Evolutionary conservation across 2,329 filamentous ascomycete genomes (phyloP), one percentile per base, ranked within the genome.

Genomic region (Huntiella abstrusa): DNA sequence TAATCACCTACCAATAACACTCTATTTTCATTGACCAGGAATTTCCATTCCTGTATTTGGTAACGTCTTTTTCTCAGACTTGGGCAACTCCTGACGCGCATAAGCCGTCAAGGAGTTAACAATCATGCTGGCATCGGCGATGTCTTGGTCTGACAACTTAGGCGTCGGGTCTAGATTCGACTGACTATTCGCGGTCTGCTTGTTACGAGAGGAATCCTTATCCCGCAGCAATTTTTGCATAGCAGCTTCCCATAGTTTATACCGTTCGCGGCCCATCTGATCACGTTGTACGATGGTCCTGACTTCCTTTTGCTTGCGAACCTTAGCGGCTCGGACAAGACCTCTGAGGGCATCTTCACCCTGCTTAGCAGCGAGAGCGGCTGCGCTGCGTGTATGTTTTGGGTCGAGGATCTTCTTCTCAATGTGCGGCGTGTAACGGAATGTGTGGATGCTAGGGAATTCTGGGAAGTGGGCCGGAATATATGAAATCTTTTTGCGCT

Each of bases 401-500:
- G 71, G 66, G 49, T 77, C 70, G 13, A 59, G 62, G 36, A 70
- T 64, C 7, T 33, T 43, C 41, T 48, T 42, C 37, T 52, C 51
- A 13, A 70, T 64, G 33, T 68, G 65, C 2, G 70, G 69, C 0
- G 75, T 79, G 54, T 69, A 72, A 35, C 67, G 69, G 58, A 77
- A 80, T 3, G 75, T 79, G 54, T 79, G 74, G 40, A 70, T 71
- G 56, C 73, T 77, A 0, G 75, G 75, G 49, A 79, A 79, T 7
- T 69, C 64, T 0, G 75, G 75, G 44, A 80, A 76, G 0, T 66
- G 65, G 33, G 61, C 59, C 0, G 75, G 75, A 8, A 80, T 76
- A 57, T 74, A 77, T 17, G 57, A 47, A 53, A 70, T 71, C 10
- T 63, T 57, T 6, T 69, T 64, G 54, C 75, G 77, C 52, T 79